Conservation (phyloP, 306 rosid genomes). For the Gynostemma pentaphyllum region DNA sequence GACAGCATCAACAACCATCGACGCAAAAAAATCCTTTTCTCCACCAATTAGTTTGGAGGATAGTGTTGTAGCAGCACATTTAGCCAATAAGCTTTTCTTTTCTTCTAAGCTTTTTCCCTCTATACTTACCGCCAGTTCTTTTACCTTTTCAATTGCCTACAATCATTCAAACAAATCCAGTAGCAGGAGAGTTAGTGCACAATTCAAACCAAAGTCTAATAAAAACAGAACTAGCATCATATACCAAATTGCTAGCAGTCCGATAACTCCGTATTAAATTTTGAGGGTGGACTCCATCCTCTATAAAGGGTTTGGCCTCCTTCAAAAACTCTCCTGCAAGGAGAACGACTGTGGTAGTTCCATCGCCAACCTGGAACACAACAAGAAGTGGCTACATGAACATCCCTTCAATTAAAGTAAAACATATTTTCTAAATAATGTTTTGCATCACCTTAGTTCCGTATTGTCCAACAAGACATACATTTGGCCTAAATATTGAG, state of each 20-base stretch:
- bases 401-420: neutral
- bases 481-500: neutral
- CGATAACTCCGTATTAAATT: slow-evolving; percentile 75
- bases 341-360: slow-evolving; percentile 88
- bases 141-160: slow-evolving; percentile 71
- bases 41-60: slow-evolving; percentile 95
- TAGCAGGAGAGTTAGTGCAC: neutral
- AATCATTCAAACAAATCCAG: neutral
- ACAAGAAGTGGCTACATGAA: neutral
- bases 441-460: neutral
- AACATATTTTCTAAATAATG: no score
- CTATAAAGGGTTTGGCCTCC: slow-evolving; percentile 91
- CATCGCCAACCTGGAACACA: slow-evolving; percentile 75
- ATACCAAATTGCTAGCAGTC: slow-evolving; percentile 58
- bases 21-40: slow-evolving; percentile 83
- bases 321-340: slow-evolving; percentile 82
- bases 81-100: slow-evolving; percentile 66
- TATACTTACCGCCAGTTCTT: slow-evolving; percentile 64
- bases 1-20: slow-evolving; percentile 86
- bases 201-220: neutral
- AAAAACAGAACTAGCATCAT: neutral
- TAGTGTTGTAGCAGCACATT: slow-evolving; percentile 90
- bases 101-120: slow-evolving; percentile 85
- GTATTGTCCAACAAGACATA: neutral
- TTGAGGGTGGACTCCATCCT: slow-evolving; percentile 88